Conservation (phyloP, 2,329 filamentous ascomycete genomes). For the Fusarium sp. region DNA sequence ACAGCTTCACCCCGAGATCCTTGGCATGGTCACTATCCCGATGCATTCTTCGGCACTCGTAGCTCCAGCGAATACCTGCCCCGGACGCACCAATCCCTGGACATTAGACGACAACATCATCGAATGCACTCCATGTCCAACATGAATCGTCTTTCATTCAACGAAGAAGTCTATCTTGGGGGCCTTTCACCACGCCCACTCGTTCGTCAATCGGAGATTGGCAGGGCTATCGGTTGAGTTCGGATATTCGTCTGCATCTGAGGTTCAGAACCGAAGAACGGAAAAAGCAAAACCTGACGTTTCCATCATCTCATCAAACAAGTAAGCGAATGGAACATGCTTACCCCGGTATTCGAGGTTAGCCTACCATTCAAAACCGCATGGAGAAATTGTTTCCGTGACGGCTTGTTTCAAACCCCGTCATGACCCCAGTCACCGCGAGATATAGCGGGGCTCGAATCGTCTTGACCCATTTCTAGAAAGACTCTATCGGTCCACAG, state of each 20-base stretch:
- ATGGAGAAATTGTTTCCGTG: conserved; percentile 33
- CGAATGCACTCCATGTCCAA: conserved; percentile 54
- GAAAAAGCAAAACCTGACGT: conserved; percentile 19
- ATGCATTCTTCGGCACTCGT: conserved; percentile 48
- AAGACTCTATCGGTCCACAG: conserved; percentile 10
- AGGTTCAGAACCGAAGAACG: neutral
- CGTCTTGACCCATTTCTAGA: conserved; percentile 29
- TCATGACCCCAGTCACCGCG: conserved; percentile 18
- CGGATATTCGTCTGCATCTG: conserved; percentile 1
- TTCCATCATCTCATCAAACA: conserved; percentile 11
- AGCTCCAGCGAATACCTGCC: conserved; percentile 50
- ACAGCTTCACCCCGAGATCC: conserved; percentile 56
- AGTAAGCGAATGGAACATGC: conserved; percentile 7
- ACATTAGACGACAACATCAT: conserved; percentile 48
- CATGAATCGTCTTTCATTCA: conserved; percentile 58
- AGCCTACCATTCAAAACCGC: conserved; percentile 28
- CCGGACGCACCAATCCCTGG: conserved; percentile 40
- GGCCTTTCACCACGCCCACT: conserved; percentile 63
- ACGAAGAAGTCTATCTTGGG: conserved; percentile 58
- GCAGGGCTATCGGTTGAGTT: conserved; percentile 65
- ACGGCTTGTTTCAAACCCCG: conserved; percentile 42
- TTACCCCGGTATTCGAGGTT: conserved; percentile 25
- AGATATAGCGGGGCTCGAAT: conserved; percentile 39
- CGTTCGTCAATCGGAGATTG: conserved; percentile 62
- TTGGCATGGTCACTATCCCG: conserved; percentile 54